A percentile compares a stretch with the other conserved stretches of the same genome.
Evolutionary conservation across 2,329 filamentous ascomycete species (phyloP).

Genomic region (Fusarium hainanense): DNA sequence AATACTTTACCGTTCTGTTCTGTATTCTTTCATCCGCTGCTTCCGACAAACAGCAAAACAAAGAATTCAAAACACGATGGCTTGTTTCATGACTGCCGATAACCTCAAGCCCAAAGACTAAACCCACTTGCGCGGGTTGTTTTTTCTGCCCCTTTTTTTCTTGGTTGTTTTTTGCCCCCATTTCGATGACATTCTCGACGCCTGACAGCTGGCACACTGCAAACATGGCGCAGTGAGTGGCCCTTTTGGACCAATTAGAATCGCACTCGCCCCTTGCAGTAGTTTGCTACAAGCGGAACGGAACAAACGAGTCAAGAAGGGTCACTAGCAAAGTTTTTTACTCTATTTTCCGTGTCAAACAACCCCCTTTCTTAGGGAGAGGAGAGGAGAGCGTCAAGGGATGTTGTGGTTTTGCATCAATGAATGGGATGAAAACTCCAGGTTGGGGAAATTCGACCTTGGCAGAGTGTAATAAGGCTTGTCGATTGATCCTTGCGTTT

Average conservation of each 20-base stretch:
- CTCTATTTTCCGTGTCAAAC: slow-evolving; percentile 4
- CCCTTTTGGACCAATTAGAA: slow-evolving; percentile 5
- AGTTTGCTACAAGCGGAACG: slow-evolving; percentile 24
- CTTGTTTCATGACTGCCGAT: slow-evolving; percentile 18
- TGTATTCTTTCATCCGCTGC: not conserved
- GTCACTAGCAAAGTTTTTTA: not conserved
- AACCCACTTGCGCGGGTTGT: not conserved
- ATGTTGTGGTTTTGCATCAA: slow-evolving; percentile 13
- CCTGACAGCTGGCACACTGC: slow-evolving; percentile 19
- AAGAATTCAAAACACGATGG: slow-evolving; percentile 21
- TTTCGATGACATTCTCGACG: slow-evolving; percentile 23
- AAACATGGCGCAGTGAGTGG: slow-evolving; percentile 3
- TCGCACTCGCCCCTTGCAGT: slow-evolving; percentile 25
- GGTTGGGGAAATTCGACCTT: not conserved
- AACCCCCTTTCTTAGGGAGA: slow-evolving; percentile 7
- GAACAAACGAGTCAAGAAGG: slow-evolving; percentile 25
- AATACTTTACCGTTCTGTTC: not conserved
- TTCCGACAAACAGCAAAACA: slow-evolving; percentile 25
- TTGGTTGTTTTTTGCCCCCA: not conserved
- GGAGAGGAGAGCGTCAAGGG: not conserved
- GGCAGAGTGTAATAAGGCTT: not conserved
- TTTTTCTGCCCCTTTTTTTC: not conserved
- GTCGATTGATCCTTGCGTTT: slow-evolving; percentile 13
- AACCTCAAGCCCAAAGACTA: not conserved
- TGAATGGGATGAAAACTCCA: not conserved